Evolutionary conservation across 1,139 yeast genomes (phyloP), one percentile per base, ranked within the genome.

Genomic region (Trichomonascaceae sp.): DNA sequence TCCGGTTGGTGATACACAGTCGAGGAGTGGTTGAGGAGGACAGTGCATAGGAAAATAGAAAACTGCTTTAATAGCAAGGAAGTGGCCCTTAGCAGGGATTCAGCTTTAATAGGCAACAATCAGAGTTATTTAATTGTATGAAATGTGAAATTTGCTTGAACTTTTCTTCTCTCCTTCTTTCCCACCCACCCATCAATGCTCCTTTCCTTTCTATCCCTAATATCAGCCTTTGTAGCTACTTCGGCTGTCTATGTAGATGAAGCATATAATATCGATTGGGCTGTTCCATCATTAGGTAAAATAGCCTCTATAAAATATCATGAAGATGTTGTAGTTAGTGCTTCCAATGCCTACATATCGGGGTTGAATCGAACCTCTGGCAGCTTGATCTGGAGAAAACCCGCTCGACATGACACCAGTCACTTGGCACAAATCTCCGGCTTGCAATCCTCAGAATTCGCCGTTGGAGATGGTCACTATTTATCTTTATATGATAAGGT

Each of bases 181-280:
- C 5, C 27, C 45, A 4, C 27, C 48, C 12, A 27, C 49, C 32
- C 17, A n/a, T n/a, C n/a, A 30, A 48, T 48, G 50, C 45, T 48
- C 32, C 50, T 39, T 8, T n/a, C 24, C 24, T 9, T 48, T 12
- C 30, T 46, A 6, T 12, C n/a, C 24, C n/a, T 46, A 1, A 36
- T 39, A 17, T 36, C 45, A 2, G 43, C 24, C 43, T 24, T 47
- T 24, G 32, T 49, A 18, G 20, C 50, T 8, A 46, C 24, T 3
- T 41, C 52, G 30, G 68, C 68, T 4, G 67, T 67, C 30, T 68
- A 55, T 50, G 56, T 58, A 9, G 71, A 68, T 51, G 71, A 68
- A 50, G 71, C 70, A 2, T 66, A 57, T 53, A 60, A 56, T 12
- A 61, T 63, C 9, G 71, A 68, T 52, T 68, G 71, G 71, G 66